Evolutionary conservation across 2,329 filamentous ascomycete genomes (phyloP), one percentile per base, ranked within the genome.

Genomic region (Tolypocladium paradoxum): DNA sequence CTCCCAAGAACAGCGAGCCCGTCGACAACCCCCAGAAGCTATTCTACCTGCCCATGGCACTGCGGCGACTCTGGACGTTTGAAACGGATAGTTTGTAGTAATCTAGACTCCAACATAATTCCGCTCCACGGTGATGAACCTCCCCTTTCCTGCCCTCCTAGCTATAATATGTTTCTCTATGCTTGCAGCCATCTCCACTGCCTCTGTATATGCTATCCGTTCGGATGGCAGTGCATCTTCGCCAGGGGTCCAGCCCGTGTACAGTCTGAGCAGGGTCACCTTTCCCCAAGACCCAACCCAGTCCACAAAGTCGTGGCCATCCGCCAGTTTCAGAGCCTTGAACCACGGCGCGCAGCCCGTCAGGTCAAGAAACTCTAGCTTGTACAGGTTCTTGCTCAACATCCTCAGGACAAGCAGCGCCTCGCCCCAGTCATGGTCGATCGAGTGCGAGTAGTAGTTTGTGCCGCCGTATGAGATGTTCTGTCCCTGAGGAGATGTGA

Each of bases 371-470:
- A 79, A 81, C 62, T 84, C 80, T 2, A 85, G 71, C 20, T 76
- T 66, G 60, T 84, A 84, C 8, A 83, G 68, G 22, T 66, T 68
- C 55, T 70, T 73, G 64, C 78, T 79, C 14, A 85, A 67, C 56
- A 76, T 73, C 49, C 76, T 74, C 49, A 85, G 65, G 2, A 84
- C 65, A 20, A 79, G 64, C 6, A 82, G 72, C 0, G 80, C 78
- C 62, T 84, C 82, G 29, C 73, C 73, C 76, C 77, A 84, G 65
- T 84, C 80, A 37, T 75, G 67, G 57, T 83, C 80, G 4, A 83
- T 66, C 1, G 69, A 71, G 57, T 83, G 79, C 22, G 79, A 82
- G 64, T 84, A 83, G 9, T 73, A 68, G 8, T 74, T 77, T 2
- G 79, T 82, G 20, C 75, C 78, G 36, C 76, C 73, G 56, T 82